Conservation (phyloP, 768 basidiomycete species). For the Tricholomella constricta region DNA sequence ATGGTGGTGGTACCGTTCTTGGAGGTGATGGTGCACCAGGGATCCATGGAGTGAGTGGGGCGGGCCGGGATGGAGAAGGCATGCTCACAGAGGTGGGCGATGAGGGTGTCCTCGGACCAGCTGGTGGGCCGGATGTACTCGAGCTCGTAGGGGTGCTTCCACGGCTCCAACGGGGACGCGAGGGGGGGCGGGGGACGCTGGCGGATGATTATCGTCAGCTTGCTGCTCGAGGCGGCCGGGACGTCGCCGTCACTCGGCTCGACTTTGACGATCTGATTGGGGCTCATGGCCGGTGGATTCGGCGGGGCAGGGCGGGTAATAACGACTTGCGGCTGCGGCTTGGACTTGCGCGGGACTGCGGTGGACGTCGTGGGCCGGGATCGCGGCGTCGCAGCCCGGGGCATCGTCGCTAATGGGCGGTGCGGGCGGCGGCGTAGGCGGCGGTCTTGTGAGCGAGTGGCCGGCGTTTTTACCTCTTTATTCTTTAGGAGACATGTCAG, state of each 20-base stretch:
- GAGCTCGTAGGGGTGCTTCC: slow-evolving; percentile 45
- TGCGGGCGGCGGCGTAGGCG: slow-evolving; percentile 11
- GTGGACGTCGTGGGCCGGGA: background rate
- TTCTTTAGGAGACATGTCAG: too few relatives aligned
- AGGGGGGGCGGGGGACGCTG: background rate
- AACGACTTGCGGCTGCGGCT: background rate
- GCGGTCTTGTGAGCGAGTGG: slow-evolving; percentile 10
- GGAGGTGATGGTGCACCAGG: slow-evolving; percentile 18
- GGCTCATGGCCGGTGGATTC: too few relatives aligned
- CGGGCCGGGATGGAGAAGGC: slow-evolving; percentile 40
- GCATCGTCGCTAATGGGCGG: slow-evolving; percentile 3
- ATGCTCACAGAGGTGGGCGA: slow-evolving; percentile 33
- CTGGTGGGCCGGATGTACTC: slow-evolving; percentile 32
- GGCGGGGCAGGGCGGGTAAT: background rate
- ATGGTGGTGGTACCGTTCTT: slow-evolving; percentile 20
- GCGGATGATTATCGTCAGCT: background rate
- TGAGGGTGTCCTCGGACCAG: slow-evolving; percentile 35
- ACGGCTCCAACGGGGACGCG: slow-evolving; percentile 21
- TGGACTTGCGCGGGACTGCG: slow-evolving; percentile 3
- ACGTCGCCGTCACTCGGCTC: background rate
- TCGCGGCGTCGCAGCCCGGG: background rate
- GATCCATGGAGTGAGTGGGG: slow-evolving; percentile 11
- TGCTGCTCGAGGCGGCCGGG: too few relatives aligned
- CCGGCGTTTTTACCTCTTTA: too few relatives aligned
- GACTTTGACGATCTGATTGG: background rate